These are phyloP conservation scores for Amborella trichopoda DNA, from an alignment of 164 flowering plant species.

Conservation along the genomic window DNA sequence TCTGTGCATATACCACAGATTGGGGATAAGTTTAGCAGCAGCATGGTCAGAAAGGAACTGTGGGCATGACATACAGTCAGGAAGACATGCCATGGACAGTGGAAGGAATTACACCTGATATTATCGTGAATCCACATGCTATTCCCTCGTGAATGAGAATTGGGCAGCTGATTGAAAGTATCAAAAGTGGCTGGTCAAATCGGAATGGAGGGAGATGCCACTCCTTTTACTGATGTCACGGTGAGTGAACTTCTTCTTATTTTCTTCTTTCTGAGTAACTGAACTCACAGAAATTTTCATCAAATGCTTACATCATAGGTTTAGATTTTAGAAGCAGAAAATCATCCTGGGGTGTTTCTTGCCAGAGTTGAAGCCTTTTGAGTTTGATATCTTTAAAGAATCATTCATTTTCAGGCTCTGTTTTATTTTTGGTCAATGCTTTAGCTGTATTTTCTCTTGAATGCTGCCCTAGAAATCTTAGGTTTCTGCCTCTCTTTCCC, in stretches of 20 bases:
- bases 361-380: too few relatives aligned
- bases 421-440: too few relatives aligned
- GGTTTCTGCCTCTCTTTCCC: too few relatives aligned
- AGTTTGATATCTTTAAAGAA: too few relatives aligned
- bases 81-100: slow-evolving; percentile 99
- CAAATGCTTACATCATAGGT: too few relatives aligned
- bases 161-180: slow-evolving; percentile 95
- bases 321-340: too few relatives aligned
- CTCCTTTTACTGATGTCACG: slow-evolving; percentile 93
- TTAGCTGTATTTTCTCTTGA: too few relatives aligned
- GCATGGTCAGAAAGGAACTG: slow-evolving; percentile 98
- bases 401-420: too few relatives aligned
- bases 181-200: slow-evolving; percentile 93
- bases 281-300: too few relatives aligned
- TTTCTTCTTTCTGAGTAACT: too few relatives aligned
- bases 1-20: slow-evolving; percentile 92
- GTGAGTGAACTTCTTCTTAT: slow-evolving; percentile 36
- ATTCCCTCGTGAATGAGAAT: slow-evolving; percentile 99
- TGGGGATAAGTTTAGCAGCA: slow-evolving; percentile 94
- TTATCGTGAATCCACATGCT: slow-evolving; percentile 94
- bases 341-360: too few relatives aligned
- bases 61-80: slow-evolving; percentile 95
- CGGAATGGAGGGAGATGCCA: slow-evolving; percentile 98
- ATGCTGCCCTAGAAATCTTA: too few relatives aligned
- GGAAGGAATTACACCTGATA: slow-evolving; percentile 87